phyloP scores from a whole-genome alignment of 345 rosid genomes.

The Arabis hirsuta region DNA sequence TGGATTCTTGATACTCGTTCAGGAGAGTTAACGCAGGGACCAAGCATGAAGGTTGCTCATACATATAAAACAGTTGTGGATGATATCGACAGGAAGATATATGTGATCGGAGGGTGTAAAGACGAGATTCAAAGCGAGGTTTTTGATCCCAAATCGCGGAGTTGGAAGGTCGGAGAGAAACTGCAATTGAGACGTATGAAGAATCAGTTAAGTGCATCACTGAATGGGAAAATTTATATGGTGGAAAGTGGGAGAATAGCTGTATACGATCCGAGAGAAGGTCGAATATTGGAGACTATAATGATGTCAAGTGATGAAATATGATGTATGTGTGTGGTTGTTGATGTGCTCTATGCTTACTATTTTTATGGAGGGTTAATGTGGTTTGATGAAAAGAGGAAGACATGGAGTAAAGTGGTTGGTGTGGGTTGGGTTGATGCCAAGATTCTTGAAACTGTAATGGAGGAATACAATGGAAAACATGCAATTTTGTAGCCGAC shows the following conservation, averaged over 20 bases:
- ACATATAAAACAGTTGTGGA: slow-evolving; percentile 58
- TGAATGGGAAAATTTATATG: slow-evolving; percentile 55
- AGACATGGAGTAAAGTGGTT: slow-evolving; percentile 61
- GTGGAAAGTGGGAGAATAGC: slow-evolving; percentile 64
- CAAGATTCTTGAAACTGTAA: slow-evolving; percentile 45
- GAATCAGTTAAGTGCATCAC: slow-evolving; percentile 59
- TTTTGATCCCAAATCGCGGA: slow-evolving; percentile 46
- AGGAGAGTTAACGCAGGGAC: slow-evolving; percentile 52
- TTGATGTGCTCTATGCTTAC: slow-evolving; percentile 64
- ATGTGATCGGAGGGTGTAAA: slow-evolving; percentile 65
- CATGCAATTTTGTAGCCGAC: slow-evolving; percentile 67
- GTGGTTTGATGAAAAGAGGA: slow-evolving; percentile 54
- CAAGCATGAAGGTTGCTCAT: slow-evolving; percentile 57
- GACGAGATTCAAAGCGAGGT: slow-evolving; percentile 71
- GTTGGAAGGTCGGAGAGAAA: slow-evolving; percentile 54
- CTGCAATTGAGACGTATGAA: slow-evolving; percentile 56
- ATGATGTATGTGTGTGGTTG: slow-evolving; percentile 72
- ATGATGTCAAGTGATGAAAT: slow-evolving; percentile 52
- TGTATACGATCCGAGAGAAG: slow-evolving; percentile 52
- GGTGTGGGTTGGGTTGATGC: slow-evolving; percentile 52
- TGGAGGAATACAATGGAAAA: slow-evolving; percentile 69
- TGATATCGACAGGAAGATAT: slow-evolving; percentile 54
- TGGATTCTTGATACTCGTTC: slow-evolving; percentile 71
- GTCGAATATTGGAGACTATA: slow-evolving; percentile 54
- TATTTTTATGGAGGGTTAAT: slow-evolving; percentile 63